Percentiles rank a stretch among this genome's conserved stretches.
phyloP scores from a whole-genome alignment of 2,329 filamentous ascomycete species.

The Fusarium foetens region DNA sequence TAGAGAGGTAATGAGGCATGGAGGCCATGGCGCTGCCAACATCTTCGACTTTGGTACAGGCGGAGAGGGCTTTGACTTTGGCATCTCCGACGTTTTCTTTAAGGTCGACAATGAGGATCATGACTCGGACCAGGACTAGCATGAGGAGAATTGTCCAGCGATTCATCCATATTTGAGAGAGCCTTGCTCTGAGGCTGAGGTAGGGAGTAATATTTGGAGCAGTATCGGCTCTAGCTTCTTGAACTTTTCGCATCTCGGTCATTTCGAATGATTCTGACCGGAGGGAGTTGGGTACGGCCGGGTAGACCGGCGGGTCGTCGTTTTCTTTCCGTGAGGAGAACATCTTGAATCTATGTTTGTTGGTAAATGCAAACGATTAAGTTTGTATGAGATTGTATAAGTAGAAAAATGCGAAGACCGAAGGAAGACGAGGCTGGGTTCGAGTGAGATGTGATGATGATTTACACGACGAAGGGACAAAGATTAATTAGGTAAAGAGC shows the following conservation, averaged over 20 bases:
- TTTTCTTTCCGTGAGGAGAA: constrained; percentile 49
- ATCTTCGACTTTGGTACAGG: constrained; percentile 91
- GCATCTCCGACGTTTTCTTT: constrained; percentile 80
- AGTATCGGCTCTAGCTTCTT: constrained; percentile 60
- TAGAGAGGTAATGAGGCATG: constrained; percentile 94
- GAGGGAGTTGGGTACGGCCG: constrained; percentile 53
- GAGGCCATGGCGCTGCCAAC: constrained; percentile 96
- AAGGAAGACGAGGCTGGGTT: constrained; percentile 8
- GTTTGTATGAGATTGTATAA: constrained; percentile 9
- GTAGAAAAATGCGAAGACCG: constrained; percentile 13
- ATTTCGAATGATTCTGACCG: constrained; percentile 52
- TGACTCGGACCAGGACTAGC: constrained; percentile 82
- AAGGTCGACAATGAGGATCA: constrained; percentile 79
- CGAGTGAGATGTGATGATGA: constrained; percentile 8
- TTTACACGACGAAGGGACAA: constrained; percentile 25
- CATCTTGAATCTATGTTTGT: constrained; percentile 51
- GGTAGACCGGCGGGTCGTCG: constrained; percentile 47
- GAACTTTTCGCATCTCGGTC: constrained; percentile 46
- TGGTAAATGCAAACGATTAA: constrained; percentile 39
- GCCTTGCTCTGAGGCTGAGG: constrained; percentile 85
- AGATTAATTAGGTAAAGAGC: constrained; percentile 31
- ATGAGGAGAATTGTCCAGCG: constrained; percentile 92
- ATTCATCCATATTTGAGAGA: constrained; percentile 98
- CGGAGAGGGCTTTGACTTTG: constrained; percentile 82
- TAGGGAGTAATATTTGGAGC: constrained; percentile 85